Base-by-base conservation (phyloP, 148 eudicot genomes). In the Chenopodium quinoa region DNA sequence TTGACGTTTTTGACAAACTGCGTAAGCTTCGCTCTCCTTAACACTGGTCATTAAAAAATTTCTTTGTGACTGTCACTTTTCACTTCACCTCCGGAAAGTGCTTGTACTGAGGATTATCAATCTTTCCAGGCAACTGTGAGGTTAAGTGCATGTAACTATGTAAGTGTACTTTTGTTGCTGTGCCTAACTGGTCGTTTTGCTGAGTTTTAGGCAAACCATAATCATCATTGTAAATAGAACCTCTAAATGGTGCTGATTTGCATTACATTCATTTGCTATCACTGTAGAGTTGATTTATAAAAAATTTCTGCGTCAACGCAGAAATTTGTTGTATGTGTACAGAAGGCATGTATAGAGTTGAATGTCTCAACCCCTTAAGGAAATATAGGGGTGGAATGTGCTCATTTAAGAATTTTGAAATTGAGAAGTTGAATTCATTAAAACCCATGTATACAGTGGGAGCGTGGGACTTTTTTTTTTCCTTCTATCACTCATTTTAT, bases 1-100 rank as follows among this genome's bases (percentile, higher is more conserved):
- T 80, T 37, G 98, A 92, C 83, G 92, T 90, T 20, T 90, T 92
- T 78, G 91, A 89, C 79, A 90, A 94, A 67, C 76, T 94, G 65
- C 82, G 83, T 70, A 83, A 90, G 85, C 91, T 94, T 56, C 82
- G 88, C 65, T 83, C 83, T 75, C 98, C 94, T 78, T 94, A 85
- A 90, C 46, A 72, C 29, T 19, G 31, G n/a, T 62, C 58, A 62
- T 40, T 40, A 65, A 19, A 10, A 52, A 56, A 20, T 22, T 58
- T 44, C 54, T 25, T 37, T 44, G 44, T 71, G 14, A 68, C 62
- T 40, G 27, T 74, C 23, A 22, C 25, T 9, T 9, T 22, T 69
- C 22, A 31, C 75, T 40, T 76, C 48, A 76, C 23, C 73, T 27
- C 78, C 50, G 22, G 19, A 22, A 62, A 54, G 62, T 67, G 31